Evolutionary conservation across 495 filamentous ascomycete species (phyloP).

Genomic region (Astrocystis sublimbata): DNA sequence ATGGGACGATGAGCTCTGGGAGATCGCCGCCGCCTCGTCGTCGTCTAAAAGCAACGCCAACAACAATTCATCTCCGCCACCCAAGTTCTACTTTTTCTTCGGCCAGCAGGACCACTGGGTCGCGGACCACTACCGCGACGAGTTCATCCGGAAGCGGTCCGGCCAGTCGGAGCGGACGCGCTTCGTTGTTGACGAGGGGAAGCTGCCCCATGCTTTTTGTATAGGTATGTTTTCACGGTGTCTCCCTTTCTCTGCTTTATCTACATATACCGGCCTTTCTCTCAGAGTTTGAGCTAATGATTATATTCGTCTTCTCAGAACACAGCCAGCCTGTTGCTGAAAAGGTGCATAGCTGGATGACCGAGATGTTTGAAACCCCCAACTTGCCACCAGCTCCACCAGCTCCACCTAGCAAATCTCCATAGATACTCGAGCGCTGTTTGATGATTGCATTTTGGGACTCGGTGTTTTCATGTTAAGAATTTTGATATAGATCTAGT

Average conservation of each 20-base stretch:
- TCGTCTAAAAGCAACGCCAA: no score
- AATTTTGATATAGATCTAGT: no score
- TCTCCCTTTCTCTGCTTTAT: conserved; percentile 9
- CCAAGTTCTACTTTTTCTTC: conserved; percentile 78
- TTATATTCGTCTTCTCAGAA: conserved; percentile 37
- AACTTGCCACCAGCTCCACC: background rate
- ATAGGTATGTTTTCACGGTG: conserved; percentile 48
- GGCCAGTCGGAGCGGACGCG: conserved; percentile 51
- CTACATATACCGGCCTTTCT: no score
- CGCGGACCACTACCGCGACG: conserved; percentile 69
- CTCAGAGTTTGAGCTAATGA: background rate
- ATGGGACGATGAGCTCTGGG: conserved; percentile 85
- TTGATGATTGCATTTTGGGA: no score
- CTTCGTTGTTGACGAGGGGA: conserved; percentile 72
- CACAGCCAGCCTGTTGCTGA: conserved; percentile 66
- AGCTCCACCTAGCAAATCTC: background rate
- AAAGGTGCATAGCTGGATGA: conserved; percentile 63
- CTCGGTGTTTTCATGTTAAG: no score
- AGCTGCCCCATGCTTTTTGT: conserved; percentile 80
- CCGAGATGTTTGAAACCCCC: no score
- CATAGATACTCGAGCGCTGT: background rate
- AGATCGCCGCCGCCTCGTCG: conserved; percentile 50
- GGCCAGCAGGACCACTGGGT: conserved; percentile 81
- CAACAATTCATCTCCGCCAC: conserved; percentile 36
- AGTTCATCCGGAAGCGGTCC: conserved; percentile 59